Evolutionary conservation across 2,329 filamentous ascomycete genomes (phyloP), one percentile per base, ranked within the genome.

Genomic region (Diaporthe ampelina): DNA sequence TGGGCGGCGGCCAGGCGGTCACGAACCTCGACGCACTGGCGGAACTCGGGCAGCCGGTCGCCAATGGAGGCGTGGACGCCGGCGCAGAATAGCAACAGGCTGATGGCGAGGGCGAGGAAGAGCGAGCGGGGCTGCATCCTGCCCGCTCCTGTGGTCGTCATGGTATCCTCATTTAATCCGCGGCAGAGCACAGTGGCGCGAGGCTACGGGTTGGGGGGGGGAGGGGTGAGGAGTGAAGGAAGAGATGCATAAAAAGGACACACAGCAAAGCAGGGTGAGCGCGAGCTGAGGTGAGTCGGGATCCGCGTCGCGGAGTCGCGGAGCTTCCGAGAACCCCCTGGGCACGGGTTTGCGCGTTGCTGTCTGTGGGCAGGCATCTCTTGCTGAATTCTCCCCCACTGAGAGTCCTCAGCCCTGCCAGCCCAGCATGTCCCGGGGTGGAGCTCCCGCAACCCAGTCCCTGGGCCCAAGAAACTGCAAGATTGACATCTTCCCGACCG

Each of bases 21-120:
- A 83, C 86, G 77, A 86, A 97, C 96, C 87, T 94, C 85, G 70
- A 98, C 91, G 82, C 97, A 99, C 83, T 95, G 88, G 81, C 88
- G 90, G 82, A 99, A 99, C 80, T 97, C 95, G 24, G 94, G 94
- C 75, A 98, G 87, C 72, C 91, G 89, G 83, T 99, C 97, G 77
- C 97, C 97, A 65, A 92, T 80, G 6, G 95, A 98, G 37, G 95
- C 97, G 71, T 87, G 84, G 21, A 86, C 87, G n/a, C 83, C 82
- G 69, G 78, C 79, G 43, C 84, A 81, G 76, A 90, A 83, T 71
- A 86, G 77, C 57, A 86, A 75, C 65, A 84, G 74, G 70, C 79
- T 76, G 70, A 87, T 76, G 75, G 82, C 78, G 69, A 85, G 75
- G 76, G 83, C 76, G 74, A 81, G 76, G 59, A 72, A 73, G 45